These are phyloP conservation scores for Penicillium pulvis DNA, from an alignment of 495 filamentous ascomycete genomes.

Conservation along the genomic window DNA sequence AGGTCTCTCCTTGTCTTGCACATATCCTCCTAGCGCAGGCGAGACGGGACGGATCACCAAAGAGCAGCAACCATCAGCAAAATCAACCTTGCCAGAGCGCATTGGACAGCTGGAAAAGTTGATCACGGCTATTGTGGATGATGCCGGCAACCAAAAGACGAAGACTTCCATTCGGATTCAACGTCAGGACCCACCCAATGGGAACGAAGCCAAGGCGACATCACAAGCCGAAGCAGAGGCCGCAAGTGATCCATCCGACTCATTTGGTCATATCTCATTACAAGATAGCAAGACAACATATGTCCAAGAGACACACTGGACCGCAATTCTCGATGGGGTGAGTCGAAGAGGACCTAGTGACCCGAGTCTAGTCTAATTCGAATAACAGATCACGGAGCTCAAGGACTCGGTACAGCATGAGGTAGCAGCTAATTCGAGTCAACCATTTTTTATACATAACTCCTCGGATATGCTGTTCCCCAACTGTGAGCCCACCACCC, in stretches of 20 bases:
- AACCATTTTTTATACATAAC: not conserved
- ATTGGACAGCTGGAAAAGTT: conserved; percentile 30
- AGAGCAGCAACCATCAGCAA: not conserved
- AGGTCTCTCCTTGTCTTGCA: conserved; percentile 31
- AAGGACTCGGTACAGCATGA: conserved; percentile 72
- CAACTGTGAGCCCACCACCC: conserved; percentile 6
- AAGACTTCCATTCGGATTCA: conserved; percentile 2
- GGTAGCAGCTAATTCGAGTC: conserved; percentile 19
- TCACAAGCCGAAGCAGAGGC: conserved; percentile 1
- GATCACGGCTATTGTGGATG: conserved; percentile 28
- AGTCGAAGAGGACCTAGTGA: conserved; percentile 10
- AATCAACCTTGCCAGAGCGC: conserved; percentile 23
- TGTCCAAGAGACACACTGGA: conserved; percentile 34
- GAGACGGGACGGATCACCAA: conserved; percentile 1
- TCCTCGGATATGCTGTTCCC: conserved; percentile 12
- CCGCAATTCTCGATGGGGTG: conserved; percentile 30
- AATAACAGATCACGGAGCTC: conserved; percentile 70
- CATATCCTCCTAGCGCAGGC: conserved; percentile 17
- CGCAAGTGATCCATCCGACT: conserved; percentile 3
- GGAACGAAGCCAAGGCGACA: not conserved
- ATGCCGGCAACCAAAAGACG: conserved; percentile 11
- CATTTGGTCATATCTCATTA: conserved; percentile 15
- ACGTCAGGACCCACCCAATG: not conserved
- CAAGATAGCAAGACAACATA: conserved; percentile 23
- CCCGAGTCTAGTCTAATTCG: not conserved